Percentiles rank a stretch among this genome's conserved stretches.
Evolutionary conservation across 2,329 filamentous ascomycete species (phyloP).

Genomic region (Beauveria pseudobassiana): DNA sequence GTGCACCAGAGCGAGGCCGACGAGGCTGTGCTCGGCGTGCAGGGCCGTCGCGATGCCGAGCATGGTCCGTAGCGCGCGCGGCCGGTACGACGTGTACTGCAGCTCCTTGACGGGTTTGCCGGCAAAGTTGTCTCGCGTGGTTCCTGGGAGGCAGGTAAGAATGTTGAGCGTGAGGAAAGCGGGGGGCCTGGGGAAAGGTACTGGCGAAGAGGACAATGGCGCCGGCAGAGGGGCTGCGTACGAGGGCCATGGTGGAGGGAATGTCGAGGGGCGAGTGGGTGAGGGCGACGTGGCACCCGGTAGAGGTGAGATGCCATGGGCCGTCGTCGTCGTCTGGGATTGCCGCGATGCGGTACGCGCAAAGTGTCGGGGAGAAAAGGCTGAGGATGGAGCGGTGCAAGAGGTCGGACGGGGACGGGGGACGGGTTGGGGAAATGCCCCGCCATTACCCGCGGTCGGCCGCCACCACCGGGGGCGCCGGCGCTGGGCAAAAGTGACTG

Average conservation of each 20-base stretch:
- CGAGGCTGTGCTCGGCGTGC: conserved; percentile 53
- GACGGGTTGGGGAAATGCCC: neutral
- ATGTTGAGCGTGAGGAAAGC: neutral
- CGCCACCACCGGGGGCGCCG: neutral
- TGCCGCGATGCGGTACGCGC: neutral
- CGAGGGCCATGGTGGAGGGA: conserved; percentile 51
- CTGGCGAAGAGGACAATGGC: conserved; percentile 73
- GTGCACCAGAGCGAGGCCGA: conserved; percentile 73
- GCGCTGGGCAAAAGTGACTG: neutral
- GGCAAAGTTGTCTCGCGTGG: conserved; percentile 68
- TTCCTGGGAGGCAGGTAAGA: conserved; percentile 40
- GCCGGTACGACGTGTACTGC: conserved; percentile 66
- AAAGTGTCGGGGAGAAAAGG: too few species aligned
- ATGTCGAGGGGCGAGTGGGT: conserved; percentile 55
- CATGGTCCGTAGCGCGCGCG: conserved; percentile 63
- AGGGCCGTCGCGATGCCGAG: conserved; percentile 54
- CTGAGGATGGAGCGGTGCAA: too few species aligned
- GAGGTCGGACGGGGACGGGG: too few species aligned
- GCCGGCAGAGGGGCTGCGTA: conserved; percentile 66
- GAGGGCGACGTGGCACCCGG: conserved; percentile 58
- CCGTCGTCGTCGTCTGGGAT: conserved; percentile 13
- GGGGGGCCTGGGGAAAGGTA: too few species aligned
- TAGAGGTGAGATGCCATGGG: conserved; percentile 36
- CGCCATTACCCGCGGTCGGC: neutral
- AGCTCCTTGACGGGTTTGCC: conserved; percentile 66